These are phyloP conservation scores for Pleurotus salmoneostramineus DNA, from an alignment of 768 basidiomycete genomes.

Conservation along the genomic window DNA sequence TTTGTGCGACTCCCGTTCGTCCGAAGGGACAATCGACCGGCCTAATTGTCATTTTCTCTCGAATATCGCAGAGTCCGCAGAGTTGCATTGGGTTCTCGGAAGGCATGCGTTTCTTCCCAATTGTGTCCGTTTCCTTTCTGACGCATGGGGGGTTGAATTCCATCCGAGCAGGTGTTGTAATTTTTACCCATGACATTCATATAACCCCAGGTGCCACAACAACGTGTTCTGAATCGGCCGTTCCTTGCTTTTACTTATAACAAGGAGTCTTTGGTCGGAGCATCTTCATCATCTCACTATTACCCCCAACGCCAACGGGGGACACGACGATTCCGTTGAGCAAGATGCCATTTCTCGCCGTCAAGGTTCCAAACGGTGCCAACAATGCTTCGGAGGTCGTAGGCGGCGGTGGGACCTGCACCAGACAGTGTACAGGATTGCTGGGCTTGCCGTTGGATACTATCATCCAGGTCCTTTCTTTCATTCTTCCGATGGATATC, in stretches of 20 bases:
- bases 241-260: neutral
- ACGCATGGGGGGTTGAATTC: neutral
- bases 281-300: too few species aligned
- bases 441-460: conserved; percentile 14
- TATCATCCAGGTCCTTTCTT: conserved; percentile 14
- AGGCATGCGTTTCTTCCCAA: neutral
- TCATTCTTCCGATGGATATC: conserved; percentile 14
- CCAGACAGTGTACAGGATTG: neutral
- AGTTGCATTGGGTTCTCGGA: neutral
- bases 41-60: too few species aligned
- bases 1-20: too few species aligned
- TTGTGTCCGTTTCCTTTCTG: neutral
- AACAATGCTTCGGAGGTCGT: too few species aligned
- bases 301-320: too few species aligned
- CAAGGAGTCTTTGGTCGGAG: too few species aligned
- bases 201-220: neutral
- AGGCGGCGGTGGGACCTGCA: too few species aligned
- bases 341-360: conserved; percentile 2
- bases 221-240: neutral
- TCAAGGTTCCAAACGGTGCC: neutral
- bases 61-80: too few species aligned
- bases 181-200: conserved; percentile 2
- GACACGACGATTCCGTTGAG: neutral
- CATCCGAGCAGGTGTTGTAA: neutral
- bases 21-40: too few species aligned